These are phyloP conservation scores for Picea abies DNA, from an alignment of 83 land plant genomes.

Conservation along the genomic window DNA sequence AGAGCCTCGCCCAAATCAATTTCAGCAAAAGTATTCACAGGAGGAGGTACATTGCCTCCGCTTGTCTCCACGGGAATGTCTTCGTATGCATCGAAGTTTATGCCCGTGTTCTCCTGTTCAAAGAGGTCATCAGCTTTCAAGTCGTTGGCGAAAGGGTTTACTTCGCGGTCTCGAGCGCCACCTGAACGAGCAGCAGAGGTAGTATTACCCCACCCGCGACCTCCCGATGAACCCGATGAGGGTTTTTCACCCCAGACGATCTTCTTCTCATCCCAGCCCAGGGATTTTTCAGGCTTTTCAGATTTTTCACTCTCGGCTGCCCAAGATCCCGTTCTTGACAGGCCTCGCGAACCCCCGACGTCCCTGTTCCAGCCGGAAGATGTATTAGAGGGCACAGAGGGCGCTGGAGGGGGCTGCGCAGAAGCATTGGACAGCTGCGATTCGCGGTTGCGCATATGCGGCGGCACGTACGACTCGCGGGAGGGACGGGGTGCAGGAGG, in stretches of 20 bases:
- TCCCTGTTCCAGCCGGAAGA: not conserved
- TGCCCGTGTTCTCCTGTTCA: constrained; percentile 80
- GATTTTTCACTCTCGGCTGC: constrained; percentile 17
- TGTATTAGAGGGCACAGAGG: not conserved
- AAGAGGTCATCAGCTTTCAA: constrained; percentile 30
- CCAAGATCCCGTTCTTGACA: constrained; percentile 18
- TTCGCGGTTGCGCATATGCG: constrained; percentile 56
- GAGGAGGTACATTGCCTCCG: constrained; percentile 82
- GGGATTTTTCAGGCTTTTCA: too few relatives aligned
- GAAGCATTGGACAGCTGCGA: constrained; percentile 21
- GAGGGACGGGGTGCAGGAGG: constrained; percentile 4
- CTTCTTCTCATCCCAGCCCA: too few relatives aligned
- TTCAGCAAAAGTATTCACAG: constrained; percentile 85
- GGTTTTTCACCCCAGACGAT: not conserved
- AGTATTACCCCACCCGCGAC: not conserved
- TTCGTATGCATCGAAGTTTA: constrained; percentile 96
- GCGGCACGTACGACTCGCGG: constrained; percentile 53
- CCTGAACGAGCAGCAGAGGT: too few relatives aligned
- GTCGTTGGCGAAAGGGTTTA: constrained; percentile 77
- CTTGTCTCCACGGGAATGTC: constrained; percentile 97
- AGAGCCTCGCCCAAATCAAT: constrained; percentile 80
- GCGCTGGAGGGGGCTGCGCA: not conserved
- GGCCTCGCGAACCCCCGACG: constrained; percentile 22
- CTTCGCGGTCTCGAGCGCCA: constrained; percentile 49
- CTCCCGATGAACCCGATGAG: constrained; percentile 5